A percentile compares a stretch with the other conserved stretches of the same genome.
Conservation (phyloP, 2,329 filamentous ascomycete species). For the Fusarium devonianum region DNA sequence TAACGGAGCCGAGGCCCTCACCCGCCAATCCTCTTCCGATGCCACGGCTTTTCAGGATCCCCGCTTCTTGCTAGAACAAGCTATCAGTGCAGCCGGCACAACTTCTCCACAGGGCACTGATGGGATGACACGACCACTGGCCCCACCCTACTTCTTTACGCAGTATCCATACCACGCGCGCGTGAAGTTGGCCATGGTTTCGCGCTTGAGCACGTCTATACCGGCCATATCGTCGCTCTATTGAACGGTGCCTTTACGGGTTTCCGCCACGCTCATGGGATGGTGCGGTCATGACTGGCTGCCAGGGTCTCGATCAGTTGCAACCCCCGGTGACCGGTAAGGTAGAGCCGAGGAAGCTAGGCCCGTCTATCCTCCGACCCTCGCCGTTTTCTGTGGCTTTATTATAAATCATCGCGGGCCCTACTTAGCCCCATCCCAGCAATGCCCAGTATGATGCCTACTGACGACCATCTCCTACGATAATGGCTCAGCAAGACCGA, state of each 20-base stretch:
- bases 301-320: constrained; percentile 36
- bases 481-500: not conserved
- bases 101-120: constrained; percentile 28
- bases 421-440: not conserved
- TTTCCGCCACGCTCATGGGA: constrained; percentile 37
- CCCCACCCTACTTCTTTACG: constrained; percentile 11
- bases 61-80: constrained; percentile 32
- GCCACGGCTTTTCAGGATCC: constrained; percentile 27
- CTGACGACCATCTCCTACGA: not conserved
- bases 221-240: constrained; percentile 22
- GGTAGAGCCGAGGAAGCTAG: constrained; percentile 39
- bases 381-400: constrained; percentile 16
- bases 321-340: constrained; percentile 35
- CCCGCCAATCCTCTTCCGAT: constrained; percentile 33
- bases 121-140: constrained; percentile 32
- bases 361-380: constrained; percentile 36
- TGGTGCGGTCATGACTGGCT: too few relatives aligned
- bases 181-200: constrained; percentile 35
- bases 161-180: constrained; percentile 16
- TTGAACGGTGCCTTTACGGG: constrained; percentile 23
- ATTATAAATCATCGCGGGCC: constrained; percentile 10
- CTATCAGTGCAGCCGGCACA: constrained; percentile 29
- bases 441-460: too few relatives aligned
- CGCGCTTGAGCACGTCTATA: constrained; percentile 27
- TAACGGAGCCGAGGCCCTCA: constrained; percentile 41